A percentile compares a stretch with the other conserved stretches of the same genome.
Conservation (phyloP, 148 eudicot genomes). For the Rhododendron simsii region DNA sequence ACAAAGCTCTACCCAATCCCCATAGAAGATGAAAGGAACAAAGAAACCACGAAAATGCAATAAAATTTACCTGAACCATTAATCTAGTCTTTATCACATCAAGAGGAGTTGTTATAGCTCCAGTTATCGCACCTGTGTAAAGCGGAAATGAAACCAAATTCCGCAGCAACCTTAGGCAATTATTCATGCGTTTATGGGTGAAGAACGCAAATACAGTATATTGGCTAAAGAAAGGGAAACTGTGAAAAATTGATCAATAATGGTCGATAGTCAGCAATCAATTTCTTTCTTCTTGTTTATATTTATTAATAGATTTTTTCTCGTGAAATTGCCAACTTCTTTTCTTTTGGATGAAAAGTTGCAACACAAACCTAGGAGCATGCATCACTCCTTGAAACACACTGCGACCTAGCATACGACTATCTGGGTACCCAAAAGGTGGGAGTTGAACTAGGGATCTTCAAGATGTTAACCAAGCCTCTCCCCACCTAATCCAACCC, state of each 20-base stretch:
- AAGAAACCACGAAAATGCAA: not conserved
- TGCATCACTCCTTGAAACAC: no score
- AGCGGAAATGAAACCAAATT: not conserved
- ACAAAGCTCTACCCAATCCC: not conserved
- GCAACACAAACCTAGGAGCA: no score
- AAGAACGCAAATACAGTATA: not conserved
- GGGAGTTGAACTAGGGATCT: no score
- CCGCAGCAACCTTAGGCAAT: not conserved
- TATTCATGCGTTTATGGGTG: not conserved
- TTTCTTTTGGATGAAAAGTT: no score
- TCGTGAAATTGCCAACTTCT: no score
- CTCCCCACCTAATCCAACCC: no score
- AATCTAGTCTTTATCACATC: slow-evolving; percentile 87
- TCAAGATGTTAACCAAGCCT: no score
- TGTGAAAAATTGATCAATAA: not conserved
- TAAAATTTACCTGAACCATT: slow-evolving; percentile 66
- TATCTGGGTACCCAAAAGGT: no score
- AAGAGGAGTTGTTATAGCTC: slow-evolving; percentile 83
- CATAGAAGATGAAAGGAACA: slow-evolving; percentile 2
- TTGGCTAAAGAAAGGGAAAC: not conserved
- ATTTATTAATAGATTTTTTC: no score
- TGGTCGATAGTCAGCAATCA: not conserved
- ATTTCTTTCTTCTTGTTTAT: no score
- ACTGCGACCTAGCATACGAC: no score
- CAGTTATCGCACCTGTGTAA: slow-evolving; percentile 71